Percentiles rank a stretch among this genome's conserved stretches.
Conservation (phyloP, 257 asterid genomes). For the Schizonepeta tenuifolia region DNA sequence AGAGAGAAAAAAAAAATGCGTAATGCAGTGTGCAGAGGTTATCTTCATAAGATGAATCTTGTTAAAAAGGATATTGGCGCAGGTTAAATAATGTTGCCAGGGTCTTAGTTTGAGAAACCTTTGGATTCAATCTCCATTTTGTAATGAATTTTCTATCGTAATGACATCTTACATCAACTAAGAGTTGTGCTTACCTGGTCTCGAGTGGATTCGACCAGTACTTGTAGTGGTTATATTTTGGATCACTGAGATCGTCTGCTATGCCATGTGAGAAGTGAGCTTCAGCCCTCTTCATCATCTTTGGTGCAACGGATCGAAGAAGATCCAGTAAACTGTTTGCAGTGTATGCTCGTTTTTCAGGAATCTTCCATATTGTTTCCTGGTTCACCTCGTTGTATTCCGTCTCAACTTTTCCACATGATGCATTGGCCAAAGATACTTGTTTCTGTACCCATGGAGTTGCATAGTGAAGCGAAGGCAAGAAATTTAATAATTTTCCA, state of each 20-base stretch:
- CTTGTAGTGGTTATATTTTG: conserved; percentile 73
- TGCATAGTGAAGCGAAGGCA: neutral
- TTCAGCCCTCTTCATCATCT: conserved; percentile 81
- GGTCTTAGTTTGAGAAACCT: too few species aligned
- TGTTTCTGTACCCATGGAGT: conserved; percentile 33
- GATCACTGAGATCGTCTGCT: conserved; percentile 79
- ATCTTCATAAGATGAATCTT: too few species aligned
- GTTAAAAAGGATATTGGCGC: too few species aligned
- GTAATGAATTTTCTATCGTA: neutral
- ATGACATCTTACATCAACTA: neutral
- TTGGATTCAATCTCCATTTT: neutral
- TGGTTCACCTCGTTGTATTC: conserved; percentile 73
- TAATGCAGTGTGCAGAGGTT: too few species aligned
- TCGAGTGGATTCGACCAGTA: conserved; percentile 98
- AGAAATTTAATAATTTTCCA: neutral
- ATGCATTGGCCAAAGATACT: conserved; percentile 40
- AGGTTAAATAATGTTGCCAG: too few species aligned
- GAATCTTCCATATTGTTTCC: conserved; percentile 52
- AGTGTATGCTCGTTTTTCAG: conserved; percentile 63
- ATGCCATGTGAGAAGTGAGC: conserved; percentile 91
- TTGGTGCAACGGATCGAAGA: conserved; percentile 77
- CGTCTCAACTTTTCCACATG: conserved; percentile 73
- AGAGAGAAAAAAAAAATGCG: too few species aligned
- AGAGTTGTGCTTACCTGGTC: conserved; percentile 57
- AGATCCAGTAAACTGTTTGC: conserved; percentile 62